Percentiles rank a stretch among this genome's conserved stretches.
These are phyloP conservation scores for Peniophora sp. DNA, from an alignment of 1,284 basidiomycete genomes.

Conservation along the genomic window DNA sequence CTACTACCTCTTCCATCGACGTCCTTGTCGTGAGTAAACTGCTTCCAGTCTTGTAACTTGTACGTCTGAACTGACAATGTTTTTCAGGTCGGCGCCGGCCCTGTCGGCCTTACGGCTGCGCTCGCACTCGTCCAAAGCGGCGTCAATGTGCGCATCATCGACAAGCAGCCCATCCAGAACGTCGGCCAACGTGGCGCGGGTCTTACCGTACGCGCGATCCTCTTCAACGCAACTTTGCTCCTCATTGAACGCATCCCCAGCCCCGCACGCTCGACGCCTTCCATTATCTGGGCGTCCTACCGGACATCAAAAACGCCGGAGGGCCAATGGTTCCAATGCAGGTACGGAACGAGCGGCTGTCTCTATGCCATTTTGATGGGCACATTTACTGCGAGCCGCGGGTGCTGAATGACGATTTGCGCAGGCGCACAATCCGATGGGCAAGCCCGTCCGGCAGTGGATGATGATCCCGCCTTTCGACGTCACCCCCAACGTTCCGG, in stretches of 20 bases:
- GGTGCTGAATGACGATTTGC: no score
- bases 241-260: slow-evolving; percentile 9
- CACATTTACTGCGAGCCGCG: no score
- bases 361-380: no score
- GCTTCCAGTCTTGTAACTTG: neutral
- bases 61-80: neutral
- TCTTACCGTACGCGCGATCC: neutral
- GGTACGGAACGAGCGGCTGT: neutral
- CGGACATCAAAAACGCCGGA: slow-evolving; percentile 13
- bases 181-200: slow-evolving; percentile 21
- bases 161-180: slow-evolving; percentile 16
- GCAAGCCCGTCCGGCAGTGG: neutral
- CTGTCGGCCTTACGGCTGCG: slow-evolving; percentile 16
- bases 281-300: slow-evolving; percentile 16
- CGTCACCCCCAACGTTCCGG: slow-evolving; percentile 14
- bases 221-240: neutral
- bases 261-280: slow-evolving; percentile 22
- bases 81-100: slow-evolving; percentile 18
- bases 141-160: slow-evolving; percentile 26
- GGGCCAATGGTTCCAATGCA: slow-evolving; percentile 1
- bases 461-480: slow-evolving; percentile 2
- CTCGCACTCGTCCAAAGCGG: slow-evolving; percentile 17
- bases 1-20: neutral
- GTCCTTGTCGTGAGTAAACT: neutral
- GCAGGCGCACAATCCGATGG: neutral